Evolutionary conservation across 805 yeast species (phyloP).

Genomic region (Hyphopichia homilentoma): DNA sequence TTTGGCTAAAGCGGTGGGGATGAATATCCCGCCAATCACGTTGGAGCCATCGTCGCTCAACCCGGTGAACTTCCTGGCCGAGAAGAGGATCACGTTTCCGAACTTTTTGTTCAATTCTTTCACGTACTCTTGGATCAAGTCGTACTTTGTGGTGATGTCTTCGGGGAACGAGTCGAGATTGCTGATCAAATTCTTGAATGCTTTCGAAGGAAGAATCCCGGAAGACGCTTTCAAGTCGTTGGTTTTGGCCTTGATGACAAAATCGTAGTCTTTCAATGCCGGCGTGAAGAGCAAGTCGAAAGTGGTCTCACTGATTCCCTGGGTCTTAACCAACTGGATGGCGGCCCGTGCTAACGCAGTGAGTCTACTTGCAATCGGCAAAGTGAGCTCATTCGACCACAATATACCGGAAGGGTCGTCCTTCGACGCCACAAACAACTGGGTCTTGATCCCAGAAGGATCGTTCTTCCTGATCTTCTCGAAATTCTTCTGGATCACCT

Average conservation of each 20-base stretch:
- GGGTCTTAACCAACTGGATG: constrained; percentile 45
- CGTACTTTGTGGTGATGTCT: constrained; percentile 47
- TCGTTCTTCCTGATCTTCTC: constrained; percentile 68
- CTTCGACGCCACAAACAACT: constrained; percentile 78
- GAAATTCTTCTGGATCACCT: constrained; percentile 61
- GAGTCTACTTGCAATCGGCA: constrained; percentile 82
- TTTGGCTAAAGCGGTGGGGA: constrained; percentile 57
- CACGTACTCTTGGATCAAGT: constrained; percentile 58
- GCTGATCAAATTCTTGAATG: constrained; percentile 59
- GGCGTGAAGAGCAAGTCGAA: constrained; percentile 69
- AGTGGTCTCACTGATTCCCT: constrained; percentile 37
- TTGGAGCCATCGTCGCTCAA: constrained; percentile 52
- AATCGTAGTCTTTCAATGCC: constrained; percentile 79
- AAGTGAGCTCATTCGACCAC: constrained; percentile 63
- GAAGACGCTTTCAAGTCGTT: constrained; percentile 42
- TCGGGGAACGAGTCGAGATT: constrained; percentile 41
- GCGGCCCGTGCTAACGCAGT: constrained; percentile 86
- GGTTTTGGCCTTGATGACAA: constrained; percentile 59
- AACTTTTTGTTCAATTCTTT: constrained; percentile 61
- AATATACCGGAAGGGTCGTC: constrained; percentile 83
- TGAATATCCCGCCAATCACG: constrained; percentile 77
- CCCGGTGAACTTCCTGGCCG: constrained; percentile 54
- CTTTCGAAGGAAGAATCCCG: constrained; percentile 53
- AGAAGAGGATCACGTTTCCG: constrained; percentile 67
- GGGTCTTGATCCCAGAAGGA: constrained; percentile 76